Conservation (phyloP, 1,284 basidiomycete species). For the Coniophora puteana region DNA sequence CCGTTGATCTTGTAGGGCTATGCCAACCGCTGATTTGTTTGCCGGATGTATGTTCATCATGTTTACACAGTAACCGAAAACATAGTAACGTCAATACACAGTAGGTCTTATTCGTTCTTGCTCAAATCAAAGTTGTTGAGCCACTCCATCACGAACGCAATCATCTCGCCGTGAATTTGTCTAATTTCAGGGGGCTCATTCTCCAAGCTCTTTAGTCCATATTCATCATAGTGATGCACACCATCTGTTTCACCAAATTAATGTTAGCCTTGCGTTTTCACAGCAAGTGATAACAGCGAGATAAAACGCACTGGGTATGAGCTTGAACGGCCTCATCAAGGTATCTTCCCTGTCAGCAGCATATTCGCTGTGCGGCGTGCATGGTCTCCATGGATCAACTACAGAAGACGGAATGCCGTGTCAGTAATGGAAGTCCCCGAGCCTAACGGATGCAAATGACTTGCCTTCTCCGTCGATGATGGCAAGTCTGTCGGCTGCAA, state of each 20-base stretch:
- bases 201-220: conserved; percentile 63
- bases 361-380: conserved; percentile 81
- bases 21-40: no score
- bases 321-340: conserved; percentile 74
- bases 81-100: no score
- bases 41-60: no score
- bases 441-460: conserved; percentile 20
- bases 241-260: conserved; percentile 44
- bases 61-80: no score
- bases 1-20: no score
- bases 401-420: conserved; percentile 7
- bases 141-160: conserved; percentile 83
- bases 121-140: conserved; percentile 57
- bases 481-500: conserved; percentile 75
- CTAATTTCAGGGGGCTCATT: conserved; percentile 79
- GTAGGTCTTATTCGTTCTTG: no score
- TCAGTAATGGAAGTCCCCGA: conserved; percentile 4
- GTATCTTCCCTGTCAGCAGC: conserved; percentile 73
- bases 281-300: not conserved
- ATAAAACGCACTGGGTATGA: conserved; percentile 71
- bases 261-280: not conserved
- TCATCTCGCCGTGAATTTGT: conserved; percentile 78
- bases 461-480: conserved; percentile 83
- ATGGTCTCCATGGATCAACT: conserved; percentile 91
- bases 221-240: conserved; percentile 91